These are phyloP conservation scores for Bolboschoenoplectus hybrid DNA, from an alignment of 202 grass and related monocot species.

Conservation along the genomic window DNA sequence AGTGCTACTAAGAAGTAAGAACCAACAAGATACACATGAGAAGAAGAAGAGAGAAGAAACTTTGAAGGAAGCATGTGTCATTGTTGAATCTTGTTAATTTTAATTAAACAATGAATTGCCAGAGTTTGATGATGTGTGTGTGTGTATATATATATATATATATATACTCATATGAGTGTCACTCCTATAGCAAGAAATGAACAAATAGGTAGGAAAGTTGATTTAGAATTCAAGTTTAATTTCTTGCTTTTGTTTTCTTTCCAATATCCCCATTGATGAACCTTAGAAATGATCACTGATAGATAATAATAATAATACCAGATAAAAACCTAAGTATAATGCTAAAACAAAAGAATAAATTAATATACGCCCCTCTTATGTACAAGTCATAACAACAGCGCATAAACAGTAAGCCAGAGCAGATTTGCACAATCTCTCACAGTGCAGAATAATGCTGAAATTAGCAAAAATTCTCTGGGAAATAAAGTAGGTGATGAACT, in stretches of 20 bases:
- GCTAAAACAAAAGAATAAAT: background rate
- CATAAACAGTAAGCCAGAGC: background rate
- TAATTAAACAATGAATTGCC: background rate
- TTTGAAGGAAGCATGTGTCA: background rate
- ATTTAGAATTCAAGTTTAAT: background rate
- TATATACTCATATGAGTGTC: background rate
- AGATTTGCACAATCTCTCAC: background rate
- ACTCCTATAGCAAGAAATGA: background rate
- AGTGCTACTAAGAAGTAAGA: background rate
- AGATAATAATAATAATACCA: background rate
- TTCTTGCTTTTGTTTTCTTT: constrained; percentile 6
- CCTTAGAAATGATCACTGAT: background rate
- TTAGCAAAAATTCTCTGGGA: background rate
- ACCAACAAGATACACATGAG: background rate
- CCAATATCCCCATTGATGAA: background rate
- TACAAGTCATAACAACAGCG: background rate
- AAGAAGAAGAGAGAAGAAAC: background rate
- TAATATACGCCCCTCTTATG: background rate
- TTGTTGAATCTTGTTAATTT: background rate
- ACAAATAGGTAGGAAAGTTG: constrained; percentile 27
- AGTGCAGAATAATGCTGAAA: constrained; percentile 1
- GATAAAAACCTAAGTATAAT: background rate
- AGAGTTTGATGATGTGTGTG: background rate
- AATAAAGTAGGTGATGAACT: background rate
- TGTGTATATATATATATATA: too few relatives aligned